These are phyloP conservation scores for Karstenula rhodostoma DNA, from an alignment of 2,329 filamentous ascomycete species.

Conservation along the genomic window DNA sequence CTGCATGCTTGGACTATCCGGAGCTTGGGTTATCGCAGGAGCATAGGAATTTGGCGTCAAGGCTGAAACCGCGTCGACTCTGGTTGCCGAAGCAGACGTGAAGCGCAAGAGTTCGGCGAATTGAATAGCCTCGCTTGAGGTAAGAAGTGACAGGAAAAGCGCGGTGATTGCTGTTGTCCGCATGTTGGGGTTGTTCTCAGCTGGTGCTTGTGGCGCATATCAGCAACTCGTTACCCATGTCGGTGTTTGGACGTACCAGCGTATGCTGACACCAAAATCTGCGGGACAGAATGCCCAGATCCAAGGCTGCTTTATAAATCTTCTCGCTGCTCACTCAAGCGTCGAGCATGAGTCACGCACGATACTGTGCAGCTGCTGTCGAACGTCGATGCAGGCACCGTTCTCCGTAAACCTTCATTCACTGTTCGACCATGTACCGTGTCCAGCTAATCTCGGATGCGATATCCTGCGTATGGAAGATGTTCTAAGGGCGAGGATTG, in stretches of 20 bases:
- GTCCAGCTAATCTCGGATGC: neutral
- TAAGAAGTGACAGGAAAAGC: conserved; percentile 4
- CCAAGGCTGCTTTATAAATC: too few relatives aligned
- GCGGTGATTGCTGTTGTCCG: conserved; percentile 1
- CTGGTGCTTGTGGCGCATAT: neutral
- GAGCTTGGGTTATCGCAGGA: neutral
- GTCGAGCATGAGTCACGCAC: neutral
- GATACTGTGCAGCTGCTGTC: neutral
- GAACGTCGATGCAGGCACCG: neutral
- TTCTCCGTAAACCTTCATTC: neutral
- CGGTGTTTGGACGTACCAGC: neutral
- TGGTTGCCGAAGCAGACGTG: conserved; percentile 5
- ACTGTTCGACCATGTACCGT: neutral
- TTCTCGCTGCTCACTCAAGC: neutral
- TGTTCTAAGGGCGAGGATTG: neutral
- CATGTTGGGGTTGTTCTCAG: conserved; percentile 6
- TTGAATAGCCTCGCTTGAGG: neutral
- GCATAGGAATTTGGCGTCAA: neutral
- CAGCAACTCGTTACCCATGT: neutral
- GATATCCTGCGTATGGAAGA: conserved; percentile 2
- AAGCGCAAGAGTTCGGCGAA: conserved; percentile 14
- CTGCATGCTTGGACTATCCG: neutral
- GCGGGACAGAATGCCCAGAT: neutral
- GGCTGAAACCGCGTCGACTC: neutral
- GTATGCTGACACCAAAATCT: neutral